A percentile compares a stretch with the other conserved stretches of the same genome.
phyloP scores from a whole-genome alignment of 2,329 filamentous ascomycete genomes.

The Fusarium robinianum region DNA sequence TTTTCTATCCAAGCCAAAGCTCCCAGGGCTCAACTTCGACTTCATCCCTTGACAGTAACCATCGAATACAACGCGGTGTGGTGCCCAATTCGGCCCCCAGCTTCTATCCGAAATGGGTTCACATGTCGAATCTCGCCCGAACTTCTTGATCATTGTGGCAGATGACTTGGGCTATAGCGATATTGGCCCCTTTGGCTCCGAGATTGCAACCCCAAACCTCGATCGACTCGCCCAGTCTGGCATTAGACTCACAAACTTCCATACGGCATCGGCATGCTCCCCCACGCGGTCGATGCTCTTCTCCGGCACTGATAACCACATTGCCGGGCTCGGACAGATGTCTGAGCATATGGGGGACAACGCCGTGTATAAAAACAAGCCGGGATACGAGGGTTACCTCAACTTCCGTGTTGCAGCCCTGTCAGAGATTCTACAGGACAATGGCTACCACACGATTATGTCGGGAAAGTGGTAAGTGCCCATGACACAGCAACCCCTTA shows the following conservation, averaged over 20 bases:
- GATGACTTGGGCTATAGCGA: slow-evolving; percentile 38
- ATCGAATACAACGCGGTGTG: no score
- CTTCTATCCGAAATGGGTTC: no score
- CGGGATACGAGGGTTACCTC: slow-evolving; percentile 42
- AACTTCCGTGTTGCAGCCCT: slow-evolving; percentile 39
- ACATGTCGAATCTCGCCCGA: no score
- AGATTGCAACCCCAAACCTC: slow-evolving; percentile 61
- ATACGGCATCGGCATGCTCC: slow-evolving; percentile 62
- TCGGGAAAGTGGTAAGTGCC: slow-evolving; percentile 38
- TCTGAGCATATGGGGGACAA: slow-evolving; percentile 44
- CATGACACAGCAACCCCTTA: slow-evolving; percentile 1
- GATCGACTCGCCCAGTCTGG: slow-evolving; percentile 54
- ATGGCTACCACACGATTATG: slow-evolving; percentile 40
- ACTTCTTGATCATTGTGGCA: slow-evolving; percentile 36
- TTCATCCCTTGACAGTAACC: no score
- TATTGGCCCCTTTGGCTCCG: slow-evolving; percentile 51
- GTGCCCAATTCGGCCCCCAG: no score
- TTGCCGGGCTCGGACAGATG: slow-evolving; percentile 57
- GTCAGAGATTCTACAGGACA: slow-evolving; percentile 37
- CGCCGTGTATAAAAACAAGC: slow-evolving; percentile 14
- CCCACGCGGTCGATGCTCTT: slow-evolving; percentile 63
- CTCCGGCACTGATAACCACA: slow-evolving; percentile 62
- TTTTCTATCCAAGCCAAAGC: no score
- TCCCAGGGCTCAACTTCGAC: no score
- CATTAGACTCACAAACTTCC: slow-evolving; percentile 61